Evolutionary conservation across 768 basidiomycete species (phyloP).

Genomic region (Epithele typhae): DNA sequence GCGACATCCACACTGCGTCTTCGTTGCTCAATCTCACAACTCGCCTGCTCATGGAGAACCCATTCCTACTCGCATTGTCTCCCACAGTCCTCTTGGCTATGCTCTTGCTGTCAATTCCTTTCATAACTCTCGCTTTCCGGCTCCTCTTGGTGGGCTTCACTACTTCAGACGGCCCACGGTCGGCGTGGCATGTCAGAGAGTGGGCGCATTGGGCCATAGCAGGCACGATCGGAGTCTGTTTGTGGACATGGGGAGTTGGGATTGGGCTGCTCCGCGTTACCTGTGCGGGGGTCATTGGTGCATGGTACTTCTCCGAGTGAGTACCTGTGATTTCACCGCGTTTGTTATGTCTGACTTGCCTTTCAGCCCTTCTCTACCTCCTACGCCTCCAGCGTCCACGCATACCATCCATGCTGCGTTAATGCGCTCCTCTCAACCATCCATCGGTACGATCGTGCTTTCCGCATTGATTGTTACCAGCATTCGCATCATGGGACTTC

Average conservation of each 20-base stretch:
- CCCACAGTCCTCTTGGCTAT: conserved; percentile 65
- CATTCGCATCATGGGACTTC: conserved; percentile 53
- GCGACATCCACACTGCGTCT: conserved; percentile 64
- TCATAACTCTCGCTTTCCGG: conserved; percentile 74
- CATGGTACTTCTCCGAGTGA: conserved; percentile 83
- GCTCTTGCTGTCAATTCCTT: conserved; percentile 72
- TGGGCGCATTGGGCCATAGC: conserved; percentile 77
- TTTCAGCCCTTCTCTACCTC: conserved; percentile 25
- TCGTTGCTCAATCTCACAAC: conserved; percentile 56
- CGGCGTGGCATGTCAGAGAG: conserved; percentile 48
- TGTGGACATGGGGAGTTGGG: conserved; percentile 78
- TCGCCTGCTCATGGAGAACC: conserved; percentile 63
- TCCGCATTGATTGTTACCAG: conserved; percentile 73
- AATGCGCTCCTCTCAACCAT: conserved; percentile 74
- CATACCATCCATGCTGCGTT: conserved; percentile 76
- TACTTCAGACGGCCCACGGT: conserved; percentile 36
- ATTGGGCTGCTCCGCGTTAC: conserved; percentile 74
- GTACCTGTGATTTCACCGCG: conserved; percentile 14
- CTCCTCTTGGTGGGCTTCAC: conserved; percentile 68
- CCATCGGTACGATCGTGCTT: conserved; percentile 74
- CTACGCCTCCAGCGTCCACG: conserved; percentile 49
- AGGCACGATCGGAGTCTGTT: conserved; percentile 48
- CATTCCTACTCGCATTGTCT: conserved; percentile 71
- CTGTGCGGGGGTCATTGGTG: conserved; percentile 79
- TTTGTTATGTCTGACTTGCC: background rate